These are phyloP conservation scores for Kluyveromyces starmeri DNA, from an alignment of 805 yeast species.

Conservation along the genomic window DNA sequence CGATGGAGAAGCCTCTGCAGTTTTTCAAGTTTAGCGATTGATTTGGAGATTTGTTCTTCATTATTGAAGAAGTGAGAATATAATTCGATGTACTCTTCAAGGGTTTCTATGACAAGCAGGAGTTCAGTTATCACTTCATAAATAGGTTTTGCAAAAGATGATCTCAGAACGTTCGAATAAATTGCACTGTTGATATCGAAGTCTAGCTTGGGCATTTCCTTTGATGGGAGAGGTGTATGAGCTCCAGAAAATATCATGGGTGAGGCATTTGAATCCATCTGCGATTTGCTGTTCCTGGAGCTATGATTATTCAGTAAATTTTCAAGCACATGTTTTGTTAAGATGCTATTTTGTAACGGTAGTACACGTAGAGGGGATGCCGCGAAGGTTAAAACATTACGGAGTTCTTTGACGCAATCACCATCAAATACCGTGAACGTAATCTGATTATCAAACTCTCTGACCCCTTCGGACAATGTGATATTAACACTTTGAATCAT, in stretches of 20 bases:
- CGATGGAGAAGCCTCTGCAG: conserved; percentile 20
- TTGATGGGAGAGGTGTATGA: conserved; percentile 31
- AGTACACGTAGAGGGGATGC: conserved; percentile 35
- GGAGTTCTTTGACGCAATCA: conserved; percentile 27
- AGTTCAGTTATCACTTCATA: conserved; percentile 27
- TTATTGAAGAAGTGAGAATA: conserved; percentile 5
- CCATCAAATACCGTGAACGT: conserved; percentile 30
- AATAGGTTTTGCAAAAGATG: conserved; percentile 26
- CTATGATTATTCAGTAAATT: conserved; percentile 9
- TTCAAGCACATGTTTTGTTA: conserved; percentile 15
- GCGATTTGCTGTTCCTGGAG: background rate
- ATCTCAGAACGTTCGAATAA: conserved; percentile 27
- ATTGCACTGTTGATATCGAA: conserved; percentile 10
- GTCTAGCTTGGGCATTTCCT: background rate
- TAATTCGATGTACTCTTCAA: conserved; percentile 13
- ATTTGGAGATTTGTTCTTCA: conserved; percentile 4
- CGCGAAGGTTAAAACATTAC: conserved; percentile 36
- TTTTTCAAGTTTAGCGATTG: conserved; percentile 7
- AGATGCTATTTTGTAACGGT: conserved; percentile 24
- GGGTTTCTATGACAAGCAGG: conserved; percentile 22
- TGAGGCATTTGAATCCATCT: conserved; percentile 1
- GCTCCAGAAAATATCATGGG: conserved; percentile 20
- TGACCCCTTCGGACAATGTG: conserved; percentile 32
- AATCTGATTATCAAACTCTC: conserved; percentile 36
- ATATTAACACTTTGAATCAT: conserved; percentile 29